These are phyloP conservation scores for Tricholoma matsutake DNA, from an alignment of 768 basidiomycete genomes.

Conservation along the genomic window DNA sequence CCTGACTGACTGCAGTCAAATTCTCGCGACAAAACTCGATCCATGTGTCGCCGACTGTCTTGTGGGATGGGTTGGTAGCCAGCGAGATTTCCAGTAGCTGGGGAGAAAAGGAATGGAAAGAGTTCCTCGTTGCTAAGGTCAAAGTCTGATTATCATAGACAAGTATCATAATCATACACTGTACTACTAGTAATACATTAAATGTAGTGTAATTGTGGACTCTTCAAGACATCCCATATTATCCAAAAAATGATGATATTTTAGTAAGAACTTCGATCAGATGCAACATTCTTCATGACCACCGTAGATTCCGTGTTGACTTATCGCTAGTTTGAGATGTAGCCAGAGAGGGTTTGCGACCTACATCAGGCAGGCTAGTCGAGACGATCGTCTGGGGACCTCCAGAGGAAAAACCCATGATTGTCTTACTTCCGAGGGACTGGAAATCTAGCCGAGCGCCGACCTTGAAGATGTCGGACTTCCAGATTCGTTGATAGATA, in stretches of 20 bases:
- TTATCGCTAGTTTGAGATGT: conserved; percentile 9
- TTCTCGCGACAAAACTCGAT: conserved; percentile 87
- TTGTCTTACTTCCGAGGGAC: conserved; percentile 43
- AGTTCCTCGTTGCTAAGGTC: conserved; percentile 66
- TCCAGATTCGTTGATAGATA: conserved; percentile 65
- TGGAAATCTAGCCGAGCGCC: conserved; percentile 56
- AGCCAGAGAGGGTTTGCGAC: background rate
- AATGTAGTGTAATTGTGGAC: background rate
- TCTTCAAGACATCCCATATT: background rate
- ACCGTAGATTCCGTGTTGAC: background rate
- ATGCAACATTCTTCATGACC: background rate
- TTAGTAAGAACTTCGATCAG: background rate
- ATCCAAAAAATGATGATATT: background rate
- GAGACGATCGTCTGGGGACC: conserved; percentile 35
- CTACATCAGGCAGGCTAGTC: conserved; percentile 6
- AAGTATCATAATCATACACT: background rate
- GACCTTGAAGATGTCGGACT: conserved; percentile 58
- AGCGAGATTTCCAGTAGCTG: conserved; percentile 78
- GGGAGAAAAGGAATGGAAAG: conserved; percentile 77
- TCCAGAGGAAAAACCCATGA: conserved; percentile 45
- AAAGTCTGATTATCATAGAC: conserved; percentile 26
- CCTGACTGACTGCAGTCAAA: conserved; percentile 59
- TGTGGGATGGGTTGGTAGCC: conserved; percentile 75
- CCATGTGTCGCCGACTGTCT: conserved; percentile 83
- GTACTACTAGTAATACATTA: background rate